Evolutionary conservation across 2,329 filamentous ascomycete species (phyloP).

Genomic region (Pyricularia sp.): DNA sequence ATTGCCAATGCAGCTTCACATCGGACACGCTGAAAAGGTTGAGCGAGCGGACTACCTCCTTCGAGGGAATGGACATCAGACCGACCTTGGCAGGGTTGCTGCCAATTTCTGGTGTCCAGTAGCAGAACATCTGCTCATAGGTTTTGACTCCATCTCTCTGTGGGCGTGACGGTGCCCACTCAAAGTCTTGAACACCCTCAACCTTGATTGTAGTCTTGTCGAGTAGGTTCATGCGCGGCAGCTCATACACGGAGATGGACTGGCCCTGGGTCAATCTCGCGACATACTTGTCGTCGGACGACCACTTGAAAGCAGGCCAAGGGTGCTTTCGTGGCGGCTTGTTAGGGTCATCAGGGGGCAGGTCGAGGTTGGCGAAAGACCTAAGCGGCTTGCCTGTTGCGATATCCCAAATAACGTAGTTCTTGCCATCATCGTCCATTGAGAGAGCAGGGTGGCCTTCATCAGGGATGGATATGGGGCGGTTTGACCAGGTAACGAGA

Average conservation of each 20-base stretch:
- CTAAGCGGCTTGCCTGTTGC: constrained; percentile 78
- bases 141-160: constrained; percentile 74
- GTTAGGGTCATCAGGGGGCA: constrained; percentile 47
- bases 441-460: constrained; percentile 71
- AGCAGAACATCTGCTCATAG: constrained; percentile 94
- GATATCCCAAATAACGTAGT: constrained; percentile 98
- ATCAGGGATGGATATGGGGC: constrained; percentile 84
- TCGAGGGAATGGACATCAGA: constrained; percentile 90
- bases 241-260: constrained; percentile 92
- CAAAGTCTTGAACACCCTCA: constrained; percentile 92
- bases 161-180: constrained; percentile 82
- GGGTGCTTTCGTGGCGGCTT: constrained; percentile 76
- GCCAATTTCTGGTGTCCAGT: constrained; percentile 97
- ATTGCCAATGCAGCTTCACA: constrained; percentile 98
- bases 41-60: constrained; percentile 83
- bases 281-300: constrained; percentile 91
- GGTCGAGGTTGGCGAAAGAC: constrained; percentile 84
- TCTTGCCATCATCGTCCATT: constrained; percentile 93
- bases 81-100: constrained; percentile 96
- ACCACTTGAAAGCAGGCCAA: constrained; percentile 99
- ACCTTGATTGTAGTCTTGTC: constrained; percentile 91
- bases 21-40: constrained; percentile 98
- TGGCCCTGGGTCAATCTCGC: constrained; percentile 79
- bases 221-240: constrained; percentile 76
- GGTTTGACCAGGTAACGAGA: constrained; percentile 90